phyloP scores from a whole-genome alignment of 768 basidiomycete species.

The Saitozyma sp. region DNA sequence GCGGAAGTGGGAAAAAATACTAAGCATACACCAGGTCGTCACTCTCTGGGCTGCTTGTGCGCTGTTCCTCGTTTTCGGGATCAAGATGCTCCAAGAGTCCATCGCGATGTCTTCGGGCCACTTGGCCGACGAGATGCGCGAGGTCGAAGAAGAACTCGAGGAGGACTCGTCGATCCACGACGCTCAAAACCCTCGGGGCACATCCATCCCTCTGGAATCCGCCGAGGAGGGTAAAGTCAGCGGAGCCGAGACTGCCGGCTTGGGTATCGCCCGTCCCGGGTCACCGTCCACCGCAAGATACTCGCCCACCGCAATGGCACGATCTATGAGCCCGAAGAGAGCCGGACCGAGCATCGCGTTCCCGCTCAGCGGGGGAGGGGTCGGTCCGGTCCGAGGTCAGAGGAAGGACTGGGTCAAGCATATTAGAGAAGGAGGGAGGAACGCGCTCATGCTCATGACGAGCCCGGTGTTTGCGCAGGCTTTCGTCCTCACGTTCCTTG shows the following conservation, averaged over 20 bases:
- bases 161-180: conserved; percentile 63
- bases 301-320: background rate
- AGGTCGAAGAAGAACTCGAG: conserved; percentile 93
- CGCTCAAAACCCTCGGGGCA: conserved; percentile 31
- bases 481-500: conserved; percentile 93
- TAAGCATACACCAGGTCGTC: conserved; percentile 25
- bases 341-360: conserved; percentile 20
- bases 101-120: conserved; percentile 76
- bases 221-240: conserved; percentile 66
- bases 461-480: conserved; percentile 95
- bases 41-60: conserved; percentile 62
- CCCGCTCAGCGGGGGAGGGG: conserved; percentile 21
- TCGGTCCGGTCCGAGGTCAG: conserved; percentile 11
- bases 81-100: conserved; percentile 84
- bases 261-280: background rate
- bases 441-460: conserved; percentile 76
- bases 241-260: background rate
- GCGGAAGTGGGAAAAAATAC: background rate
- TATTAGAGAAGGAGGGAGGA: conserved; percentile 67
- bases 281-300: conserved; percentile 3
- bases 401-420: conserved; percentile 21
- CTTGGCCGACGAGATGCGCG: conserved; percentile 89
- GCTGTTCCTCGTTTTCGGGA: conserved; percentile 87
- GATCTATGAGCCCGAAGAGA: conserved; percentile 4
- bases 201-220: conserved; percentile 65